A percentile compares a stretch with the other conserved stretches of the same genome.
phyloP scores from a whole-genome alignment of 345 rosid genomes.

The Boechera divaricarpa region DNA sequence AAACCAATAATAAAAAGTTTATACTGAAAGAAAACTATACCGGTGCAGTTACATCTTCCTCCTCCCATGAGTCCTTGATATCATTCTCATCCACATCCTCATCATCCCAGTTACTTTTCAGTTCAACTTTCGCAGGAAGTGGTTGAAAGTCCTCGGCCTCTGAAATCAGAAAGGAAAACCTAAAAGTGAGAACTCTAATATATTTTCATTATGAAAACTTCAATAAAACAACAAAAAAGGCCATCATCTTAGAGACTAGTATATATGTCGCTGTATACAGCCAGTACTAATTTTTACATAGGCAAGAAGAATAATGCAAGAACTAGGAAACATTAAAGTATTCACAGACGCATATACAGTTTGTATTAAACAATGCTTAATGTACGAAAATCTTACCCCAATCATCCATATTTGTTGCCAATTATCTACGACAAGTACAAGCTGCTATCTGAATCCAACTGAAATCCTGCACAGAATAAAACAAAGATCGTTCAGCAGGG shows the following conservation, averaged over 20 bases:
- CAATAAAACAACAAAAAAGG: not conserved
- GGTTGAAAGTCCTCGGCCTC: slow-evolving; percentile 75
- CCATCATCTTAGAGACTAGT: not conserved
- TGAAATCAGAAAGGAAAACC: slow-evolving; percentile 30
- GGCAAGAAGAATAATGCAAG: not conserved
- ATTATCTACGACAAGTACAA: not conserved
- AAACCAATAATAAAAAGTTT: not conserved
- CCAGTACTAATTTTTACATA: slow-evolving; percentile 1
- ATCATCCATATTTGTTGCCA: slow-evolving; percentile 32
- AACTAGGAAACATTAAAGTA: not conserved
- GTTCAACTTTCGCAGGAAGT: slow-evolving; percentile 52
- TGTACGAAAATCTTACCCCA: slow-evolving; percentile 34
- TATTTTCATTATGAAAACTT: not conserved
- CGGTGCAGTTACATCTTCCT: slow-evolving; percentile 79
- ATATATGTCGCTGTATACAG: not conserved
- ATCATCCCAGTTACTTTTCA: slow-evolving; percentile 79
- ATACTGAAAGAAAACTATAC: slow-evolving; percentile 47
- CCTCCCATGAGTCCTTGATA: slow-evolving; percentile 98
- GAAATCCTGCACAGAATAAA: slow-evolving; percentile 23
- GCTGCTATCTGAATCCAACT: slow-evolving; percentile 15
- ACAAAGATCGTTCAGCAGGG: not conserved
- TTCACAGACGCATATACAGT: not conserved
- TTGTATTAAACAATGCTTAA: not conserved
- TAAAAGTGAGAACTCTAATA: slow-evolving; percentile 20
- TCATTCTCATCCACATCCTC: slow-evolving; percentile 86